Evolutionary conservation across 2,329 filamentous ascomycete genomes (phyloP), one percentile per base, ranked within the genome.

Genomic region (Westerdykella sp.): DNA sequence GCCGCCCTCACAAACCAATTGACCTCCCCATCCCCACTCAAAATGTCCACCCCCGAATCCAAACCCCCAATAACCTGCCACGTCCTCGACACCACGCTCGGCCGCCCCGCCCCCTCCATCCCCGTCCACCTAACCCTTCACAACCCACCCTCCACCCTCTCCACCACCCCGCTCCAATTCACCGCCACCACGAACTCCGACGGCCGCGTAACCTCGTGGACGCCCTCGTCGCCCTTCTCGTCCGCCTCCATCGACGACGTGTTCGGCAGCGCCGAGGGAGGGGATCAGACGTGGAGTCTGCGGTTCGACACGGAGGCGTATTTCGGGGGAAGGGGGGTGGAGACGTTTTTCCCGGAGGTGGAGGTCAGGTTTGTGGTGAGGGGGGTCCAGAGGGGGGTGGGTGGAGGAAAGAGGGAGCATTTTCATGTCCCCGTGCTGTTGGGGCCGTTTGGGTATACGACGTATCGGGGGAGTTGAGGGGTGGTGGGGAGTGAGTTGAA

Each of bases 361-460:
- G 74, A 77, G 59, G 64, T 81, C 41, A 70, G 68, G 43, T 80
- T 81, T 59, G 54, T 69, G 49, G 71, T 75, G 2, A 70, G 72
- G 50, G 66, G 65, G 45, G 68, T 47, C 40, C 53, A 50, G 75
- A 44, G 55, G 51, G 55, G 50, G 73, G 63, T 62, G 46, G 60
- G 64, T 10, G 25, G 25, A 7, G 25, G 25, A 7, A 35, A 14
- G 32, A 12, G 12, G 16, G 80, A 86, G 73, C 80, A 84, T 60
- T 91, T 86, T 60, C 87, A 93, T 70, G 85, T 93, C 3, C 87
- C 87, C 36, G 67, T 93, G 60, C 62, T 93, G 64, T 65, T 91
- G 69, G 81, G 83, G 50, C 86, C 86, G 23, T 90, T 83, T 69
- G 85, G 83, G 62, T 93, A 88, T 69, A 85, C 84, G 34, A 91